Base-by-base conservation (phyloP, 228 moss, liverwort and hornwort species). In the Sphagnum fallax region DNA sequence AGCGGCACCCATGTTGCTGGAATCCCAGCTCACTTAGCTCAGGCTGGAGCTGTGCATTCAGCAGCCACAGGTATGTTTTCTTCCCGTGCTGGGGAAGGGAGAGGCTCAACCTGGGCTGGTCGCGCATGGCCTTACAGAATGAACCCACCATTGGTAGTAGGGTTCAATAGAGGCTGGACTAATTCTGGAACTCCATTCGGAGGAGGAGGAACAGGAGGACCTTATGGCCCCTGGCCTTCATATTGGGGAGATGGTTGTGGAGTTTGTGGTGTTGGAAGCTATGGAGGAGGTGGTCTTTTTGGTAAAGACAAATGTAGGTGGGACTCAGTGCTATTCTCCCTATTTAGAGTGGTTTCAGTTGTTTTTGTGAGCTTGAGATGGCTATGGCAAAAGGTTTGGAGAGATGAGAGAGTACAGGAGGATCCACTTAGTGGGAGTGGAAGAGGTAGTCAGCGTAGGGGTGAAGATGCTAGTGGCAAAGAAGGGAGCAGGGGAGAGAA, bases 401-500 rank as follows among this genome's bases (percentile, higher is more conserved):
- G 79, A 50, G 76, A 85, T 47, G 89, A 85, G 52, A 67, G 76
- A 9, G 76, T n/a, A 52, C 75, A 70, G 61, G 89, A 87, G 52
- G 89, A 87, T 72, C 77, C 78, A 52, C 52, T 58, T 47, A 80
- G 64, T 67, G 85, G 77, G 52, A 71, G 75, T n/a, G 72, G 87
- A 49, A 69, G 82, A 70, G 80, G 77, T 11, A 81, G 85, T 47
- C 84, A 85, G 65, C 81, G 75, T 48, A 79, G 81, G 77, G 87
- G 89, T 13, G 92, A 92, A 50, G 92, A 89, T 62, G 74, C 67
- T 9, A 78, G 83, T 52, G 80, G 66, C 53, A 75, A 76, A 61
- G 83, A 89, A 79, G 87, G 92, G 52, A 92, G 81, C 64, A 87
- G 89, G 78, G 81, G 89, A 6, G 92, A 92, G 64, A 92, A 92